Base-by-base conservation (phyloP, 2,329 filamentous ascomycete genomes). In the Gnomoniopsis sp. region DNA sequence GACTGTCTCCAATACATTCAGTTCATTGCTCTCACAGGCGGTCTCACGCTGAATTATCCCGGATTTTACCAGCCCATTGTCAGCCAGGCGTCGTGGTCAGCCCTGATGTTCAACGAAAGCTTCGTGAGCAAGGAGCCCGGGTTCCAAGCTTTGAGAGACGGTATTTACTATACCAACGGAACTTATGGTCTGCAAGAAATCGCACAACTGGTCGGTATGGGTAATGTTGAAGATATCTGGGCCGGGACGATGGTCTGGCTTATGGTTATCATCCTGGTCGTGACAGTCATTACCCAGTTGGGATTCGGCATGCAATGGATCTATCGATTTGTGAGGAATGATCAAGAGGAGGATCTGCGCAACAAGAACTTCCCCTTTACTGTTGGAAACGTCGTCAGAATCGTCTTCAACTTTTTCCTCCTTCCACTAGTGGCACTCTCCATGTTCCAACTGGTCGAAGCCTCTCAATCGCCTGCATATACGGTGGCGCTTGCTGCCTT, bases 1-100 rank as follows among this genome's bases (percentile, higher is more conserved):
- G 95, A 99, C 70, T 99, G 95, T 69, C 80, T 99, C 57, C 93
- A 98, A 73, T 98, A 99, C 71, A 90, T 99, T 19, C 95, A 99
- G 70, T 99, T 96, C 67, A 81, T 95, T 56, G 88, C 90, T 22
- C 77, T 99, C 59, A 95, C 92, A 0, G 93, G 93, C n/a, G 88
- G 88, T 41, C 79, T 99, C 59, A 91, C 88, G 8, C 79, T 99
- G 63, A 86, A 88, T 65, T 99, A 98, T 68, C 95, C 95, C 0
- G 95, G 95, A 12, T 99, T 90, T 70, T 99, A 92, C 71, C 93
- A 96, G 70, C 95, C 95, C 4, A 89, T 91, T 8, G 85, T 93
- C 58, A 96, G 93, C 72, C 90, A 93, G 71, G 88, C 84, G 15
- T 86, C 89, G 43, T 99, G 95, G 95, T 95, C 93, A 1, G 76